Evolutionary conservation across 2,329 filamentous ascomycete genomes (phyloP), one percentile per base, ranked within the genome.

Genomic region (Xylariaceae sp.): DNA sequence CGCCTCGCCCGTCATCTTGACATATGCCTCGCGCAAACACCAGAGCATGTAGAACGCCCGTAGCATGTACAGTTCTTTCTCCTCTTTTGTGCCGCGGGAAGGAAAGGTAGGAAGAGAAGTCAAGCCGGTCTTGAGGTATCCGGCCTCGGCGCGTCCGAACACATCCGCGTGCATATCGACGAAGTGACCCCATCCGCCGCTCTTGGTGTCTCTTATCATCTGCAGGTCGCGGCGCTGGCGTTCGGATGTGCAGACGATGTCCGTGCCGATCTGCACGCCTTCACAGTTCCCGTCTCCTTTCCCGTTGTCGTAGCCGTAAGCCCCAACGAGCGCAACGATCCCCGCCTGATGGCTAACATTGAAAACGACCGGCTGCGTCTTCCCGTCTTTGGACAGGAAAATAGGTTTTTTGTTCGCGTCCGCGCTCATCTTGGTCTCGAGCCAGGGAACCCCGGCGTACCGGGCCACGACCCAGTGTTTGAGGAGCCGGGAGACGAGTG

Each of bases 1-100:
- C 1, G 85, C 87, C 57, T 91, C 85, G 21, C 87, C 87, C 22
- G 85, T 86, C 69, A 92, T 82, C 76, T 91, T 92, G 65, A 91
- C 82, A 62, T 88, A 91, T 1, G 86, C 83, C 68, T 92, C 87
- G 56, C 88, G 82, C 63, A 88, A 75, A 63, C 84, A 88, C 83
- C 86, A 92, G 48, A 86, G 79, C 1, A 85, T 77, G 62, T 90
- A 92, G 61, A 92, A 92, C 42, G 77, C 74, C 5, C 85, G 74
- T 22, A 91, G 69, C 59, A 82, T 83, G 19, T 69, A 74, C 48
- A 85, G 82, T 16, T 78, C 68, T n/a, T 79, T 57, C 17, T 62
- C 59, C 10, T 67, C 60, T 11, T 56, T 48, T 22, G 66, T 58
- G 7, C 62, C 41, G 22, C 54, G 49, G 34, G 45, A 37, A 37